A percentile compares a stretch with the other conserved stretches of the same genome.
Conservation (phyloP, 495 filamentous ascomycete genomes). For the Hyphodiscus hymeniophilus region DNA sequence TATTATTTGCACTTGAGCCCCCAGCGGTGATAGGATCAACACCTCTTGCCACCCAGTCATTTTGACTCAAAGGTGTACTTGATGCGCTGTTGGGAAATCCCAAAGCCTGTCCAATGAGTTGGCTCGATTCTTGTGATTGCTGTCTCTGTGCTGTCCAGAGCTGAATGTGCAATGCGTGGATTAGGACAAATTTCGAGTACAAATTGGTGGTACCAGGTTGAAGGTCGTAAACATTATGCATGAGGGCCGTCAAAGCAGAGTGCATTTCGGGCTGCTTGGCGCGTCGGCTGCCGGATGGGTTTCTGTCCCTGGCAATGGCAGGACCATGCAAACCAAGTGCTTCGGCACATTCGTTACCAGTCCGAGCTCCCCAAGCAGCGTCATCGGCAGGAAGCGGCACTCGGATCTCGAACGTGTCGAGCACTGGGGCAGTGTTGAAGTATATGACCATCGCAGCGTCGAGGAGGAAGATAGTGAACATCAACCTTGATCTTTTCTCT, state of each 20-base stretch:
- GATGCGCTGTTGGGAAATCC: slow-evolving; percentile 32
- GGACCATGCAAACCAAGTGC: slow-evolving; percentile 49
- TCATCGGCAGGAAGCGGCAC: slow-evolving; percentile 59
- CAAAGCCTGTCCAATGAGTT: slow-evolving; percentile 12
- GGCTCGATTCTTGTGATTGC: slow-evolving; percentile 19
- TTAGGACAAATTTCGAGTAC: slow-evolving; percentile 61
- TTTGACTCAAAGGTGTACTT: slow-evolving; percentile 37
- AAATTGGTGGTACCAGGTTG: slow-evolving; percentile 51
- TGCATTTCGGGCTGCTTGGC: slow-evolving; percentile 50
- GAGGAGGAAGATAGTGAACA: slow-evolving; percentile 50
- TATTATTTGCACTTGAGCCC: slow-evolving; percentile 14
- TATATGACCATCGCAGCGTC: slow-evolving; percentile 54
- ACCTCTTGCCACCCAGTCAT: slow-evolving; percentile 20
- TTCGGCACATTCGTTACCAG: slow-evolving; percentile 46
- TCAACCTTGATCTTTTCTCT: slow-evolving; percentile 53
- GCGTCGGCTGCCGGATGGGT: slow-evolving; percentile 48
- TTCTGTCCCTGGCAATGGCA: slow-evolving; percentile 33
- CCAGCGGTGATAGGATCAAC: slow-evolving; percentile 17
- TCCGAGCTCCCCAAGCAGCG: slow-evolving; percentile 54
- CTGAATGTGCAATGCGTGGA: slow-evolving; percentile 52
- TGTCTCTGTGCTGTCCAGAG: slow-evolving; percentile 34
- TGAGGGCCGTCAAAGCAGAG: slow-evolving; percentile 42
- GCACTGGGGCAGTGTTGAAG: slow-evolving; percentile 51
- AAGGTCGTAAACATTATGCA: slow-evolving; percentile 42
- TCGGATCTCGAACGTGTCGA: slow-evolving; percentile 47